phyloP scores from a whole-genome alignment of 495 filamentous ascomycete species.

The Neurospora sublineolata region DNA sequence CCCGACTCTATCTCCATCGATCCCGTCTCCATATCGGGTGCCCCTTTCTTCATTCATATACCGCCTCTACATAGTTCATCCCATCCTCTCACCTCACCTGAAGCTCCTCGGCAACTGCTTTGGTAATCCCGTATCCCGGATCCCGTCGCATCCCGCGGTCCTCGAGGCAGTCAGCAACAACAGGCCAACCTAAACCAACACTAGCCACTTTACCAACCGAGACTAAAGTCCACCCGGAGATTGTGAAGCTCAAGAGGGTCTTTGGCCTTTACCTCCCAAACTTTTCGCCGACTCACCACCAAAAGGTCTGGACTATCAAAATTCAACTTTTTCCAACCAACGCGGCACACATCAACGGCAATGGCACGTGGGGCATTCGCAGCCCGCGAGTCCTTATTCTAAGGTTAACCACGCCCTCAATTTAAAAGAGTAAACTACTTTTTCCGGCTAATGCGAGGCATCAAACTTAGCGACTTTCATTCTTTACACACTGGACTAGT shows the following conservation, averaged over 20 bases:
- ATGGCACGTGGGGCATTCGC: background rate
- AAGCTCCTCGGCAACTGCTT: background rate
- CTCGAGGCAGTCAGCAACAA: background rate
- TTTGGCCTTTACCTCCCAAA: background rate
- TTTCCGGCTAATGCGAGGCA: background rate
- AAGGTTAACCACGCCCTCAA: background rate
- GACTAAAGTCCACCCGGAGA: background rate
- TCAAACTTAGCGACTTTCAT: background rate
- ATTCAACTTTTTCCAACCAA: background rate
- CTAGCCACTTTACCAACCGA: background rate
- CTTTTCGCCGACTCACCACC: background rate
- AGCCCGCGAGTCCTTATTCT: background rate
- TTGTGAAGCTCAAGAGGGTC: background rate
- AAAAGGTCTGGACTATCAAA: background rate
- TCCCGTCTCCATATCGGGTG: background rate
- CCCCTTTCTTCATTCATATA: background rate
- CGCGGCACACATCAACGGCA: background rate
- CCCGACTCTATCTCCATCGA: background rate
- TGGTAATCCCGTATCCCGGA: background rate
- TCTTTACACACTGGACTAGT: background rate
- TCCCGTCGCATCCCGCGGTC: background rate
- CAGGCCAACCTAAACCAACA: background rate
- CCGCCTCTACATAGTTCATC: background rate
- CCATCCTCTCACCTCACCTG: background rate
- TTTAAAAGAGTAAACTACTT: background rate